Base-by-base conservation (phyloP, 192 early-diverging fungal species). In the Backusella mclennaniae region DNA sequence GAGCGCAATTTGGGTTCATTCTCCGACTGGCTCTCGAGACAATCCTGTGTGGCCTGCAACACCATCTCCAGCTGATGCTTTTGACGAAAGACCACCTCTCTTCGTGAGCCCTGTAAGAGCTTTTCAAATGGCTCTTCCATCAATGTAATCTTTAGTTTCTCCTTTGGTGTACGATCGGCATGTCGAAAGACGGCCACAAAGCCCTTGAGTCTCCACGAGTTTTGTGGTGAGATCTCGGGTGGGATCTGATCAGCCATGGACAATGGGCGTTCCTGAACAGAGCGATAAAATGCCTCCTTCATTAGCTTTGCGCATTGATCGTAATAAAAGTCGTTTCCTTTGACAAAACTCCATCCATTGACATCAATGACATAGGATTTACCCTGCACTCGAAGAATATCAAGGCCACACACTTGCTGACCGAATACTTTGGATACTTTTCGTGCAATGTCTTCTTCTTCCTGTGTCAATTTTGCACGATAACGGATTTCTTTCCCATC, bases 321-420 rank as follows among this genome's bases (percentile, higher is more conserved):
- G 78, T 98, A 98, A 79, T 99, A 99, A 35, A 93, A 89, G 66
- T 93, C 90, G 83, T 93, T 96, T 59, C 96, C 96, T 82, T 99
- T 99, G 74, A 99, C 97, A 85, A 99, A 99, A 41, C 93, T 95
- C 97, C 97, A 99, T 11, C 97, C 97, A 77, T 99, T 99, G 74
- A 99, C 96, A 83, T 99, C 97, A 79, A 99, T 98, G 6, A 99
- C 96, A 80, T 93, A 93, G 19, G 95, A 95, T 73, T 87, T 82
- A 6, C 94, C 95, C 42, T 87, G 84, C 14, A 93, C 92, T 14
- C 97, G 92, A 72, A 99, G 78, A 17, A 97, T 84, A 82, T 99
- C 97, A 80, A 98, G 96, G 0, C 97, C 97, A 78, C 97, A 99
- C 0, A 99, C 93, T 21, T 92, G 90, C 80, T 99, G 97, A 3